Evolutionary conservation across 768 basidiomycete species (phyloP), one percentile per base, ranked within the genome.

Genomic region (Tricholoma hemisulphureum): DNA sequence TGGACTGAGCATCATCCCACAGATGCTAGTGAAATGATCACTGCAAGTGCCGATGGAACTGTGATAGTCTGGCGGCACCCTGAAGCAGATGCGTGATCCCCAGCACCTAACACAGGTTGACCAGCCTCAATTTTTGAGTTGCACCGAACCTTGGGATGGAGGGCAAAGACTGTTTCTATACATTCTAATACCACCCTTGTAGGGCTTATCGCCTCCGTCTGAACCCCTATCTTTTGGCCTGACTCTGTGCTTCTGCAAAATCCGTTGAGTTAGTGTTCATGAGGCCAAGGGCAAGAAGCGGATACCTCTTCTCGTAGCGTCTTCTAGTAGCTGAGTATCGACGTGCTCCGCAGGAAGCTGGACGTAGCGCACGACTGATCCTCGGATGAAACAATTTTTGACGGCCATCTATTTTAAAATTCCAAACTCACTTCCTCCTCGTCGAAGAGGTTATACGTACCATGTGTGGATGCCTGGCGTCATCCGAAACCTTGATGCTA

Each of bases 361-460:
- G 18, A 98, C 97, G 67, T 99, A 99, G 63, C 97, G 89, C 53
- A 99, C 95, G 13, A 98, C 97, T 16, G 94, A 96, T 61, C 97
- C 97, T 41, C 97, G 89, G 65, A 99, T 99, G 70, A 99, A 99
- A 72, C 95, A 97, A 73, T 98, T 98, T 78, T 95, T 96, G 41
- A 99, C 95, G 0, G 96, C 95, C 87, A 98, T 95, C 96, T 98
- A 43, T 39, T 28, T 46, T 26, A 14, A 16, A 26, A 29, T 43
- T 29, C 43, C 26, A 43, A 51, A 13, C 32, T 46, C 16, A 56
- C 45, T 31, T 4, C 34, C 34, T 28, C 23, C 21, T 14, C 14
- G n/a, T 11, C 31, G 28, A 56, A 37, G 26, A 29, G 20, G 18
- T 24, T 32, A 37, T 23, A 61, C 83, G 61, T 58, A 92, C 96